Percentiles rank a stretch among this genome's conserved stretches.
These are phyloP conservation scores for Xylariaceae sp. DNA, from an alignment of 2,329 filamentous ascomycete genomes.

Conservation along the genomic window DNA sequence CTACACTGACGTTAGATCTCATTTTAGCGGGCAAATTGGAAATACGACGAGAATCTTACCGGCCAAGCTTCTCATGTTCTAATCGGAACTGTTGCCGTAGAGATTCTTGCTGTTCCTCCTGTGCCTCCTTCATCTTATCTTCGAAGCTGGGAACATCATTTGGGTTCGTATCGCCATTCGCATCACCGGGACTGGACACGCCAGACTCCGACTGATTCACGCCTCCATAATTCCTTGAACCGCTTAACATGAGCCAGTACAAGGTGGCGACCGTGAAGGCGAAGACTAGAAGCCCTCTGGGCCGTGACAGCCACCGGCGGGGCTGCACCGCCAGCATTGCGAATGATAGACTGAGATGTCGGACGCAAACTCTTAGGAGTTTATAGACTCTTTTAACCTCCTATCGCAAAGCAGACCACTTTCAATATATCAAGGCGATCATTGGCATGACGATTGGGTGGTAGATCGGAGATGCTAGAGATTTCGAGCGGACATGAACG, in stretches of 20 bases:
- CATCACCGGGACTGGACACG: conserved; percentile 4
- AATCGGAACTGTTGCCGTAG: conserved; percentile 33
- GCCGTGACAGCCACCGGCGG: conserved; percentile 35
- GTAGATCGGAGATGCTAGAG: background rate
- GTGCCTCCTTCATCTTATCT: conserved; percentile 29
- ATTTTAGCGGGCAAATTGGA: conserved; percentile 11
- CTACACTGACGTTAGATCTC: conserved; percentile 32
- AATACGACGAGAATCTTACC: conserved; percentile 27
- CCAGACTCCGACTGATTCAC: conserved; percentile 2
- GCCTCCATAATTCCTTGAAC: conserved; percentile 25
- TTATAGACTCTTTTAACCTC: background rate
- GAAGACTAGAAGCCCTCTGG: conserved; percentile 39
- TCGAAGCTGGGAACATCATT: conserved; percentile 22
- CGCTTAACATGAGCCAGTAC: conserved; percentile 41
- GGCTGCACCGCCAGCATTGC: conserved; percentile 32
- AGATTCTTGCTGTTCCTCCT: conserved; percentile 32
- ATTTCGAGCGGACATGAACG: background rate
- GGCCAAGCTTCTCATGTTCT: conserved; percentile 35
- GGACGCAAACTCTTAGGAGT: conserved; percentile 4
- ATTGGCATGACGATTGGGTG: conserved; percentile 10
- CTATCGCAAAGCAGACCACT: background rate
- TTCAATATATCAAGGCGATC: background rate
- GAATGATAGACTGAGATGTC: background rate
- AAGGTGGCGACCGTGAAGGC: conserved; percentile 37
- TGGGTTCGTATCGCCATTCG: background rate